Evolutionary conservation across 2,329 filamentous ascomycete genomes (phyloP).

Genomic region (Penicillium sp.): DNA sequence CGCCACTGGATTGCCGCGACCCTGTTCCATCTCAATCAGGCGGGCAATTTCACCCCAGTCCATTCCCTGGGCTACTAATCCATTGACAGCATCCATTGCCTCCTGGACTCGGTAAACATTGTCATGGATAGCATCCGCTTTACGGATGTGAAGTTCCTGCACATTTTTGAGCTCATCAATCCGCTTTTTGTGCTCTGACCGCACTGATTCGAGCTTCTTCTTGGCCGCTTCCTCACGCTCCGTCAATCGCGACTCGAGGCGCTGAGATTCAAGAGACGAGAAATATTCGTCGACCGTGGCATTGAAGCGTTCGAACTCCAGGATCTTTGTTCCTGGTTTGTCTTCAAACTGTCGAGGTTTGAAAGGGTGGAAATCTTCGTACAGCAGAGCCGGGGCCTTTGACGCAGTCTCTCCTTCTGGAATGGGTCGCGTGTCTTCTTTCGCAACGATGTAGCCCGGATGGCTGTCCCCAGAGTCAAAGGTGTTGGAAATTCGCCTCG

Average conservation of each 20-base stretch:
- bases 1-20: slow-evolving; percentile 76
- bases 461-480: slow-evolving; percentile 65
- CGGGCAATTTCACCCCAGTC: slow-evolving; percentile 92
- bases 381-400: slow-evolving; percentile 56
- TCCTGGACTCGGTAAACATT: slow-evolving; percentile 91
- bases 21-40: slow-evolving; percentile 83
- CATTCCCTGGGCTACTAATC: slow-evolving; percentile 89
- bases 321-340: slow-evolving; percentile 62
- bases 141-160: slow-evolving; percentile 79
- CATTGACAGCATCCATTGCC: slow-evolving; percentile 87
- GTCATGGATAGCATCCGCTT: slow-evolving; percentile 84
- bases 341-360: slow-evolving; percentile 73
- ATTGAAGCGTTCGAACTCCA: slow-evolving; percentile 84
- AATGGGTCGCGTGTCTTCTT: slow-evolving; percentile 44
- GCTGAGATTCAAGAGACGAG: slow-evolving; percentile 92
- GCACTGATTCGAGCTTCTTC: slow-evolving; percentile 80
- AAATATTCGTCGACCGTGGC: slow-evolving; percentile 95
- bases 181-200: slow-evolving; percentile 77
- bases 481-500: slow-evolving; percentile 64
- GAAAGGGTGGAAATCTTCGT: slow-evolving; percentile 96
- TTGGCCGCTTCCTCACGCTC: slow-evolving; percentile 80
- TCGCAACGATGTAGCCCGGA: slow-evolving; percentile 87
- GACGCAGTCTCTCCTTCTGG: slow-evolving; percentile 36
- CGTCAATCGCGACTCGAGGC: slow-evolving; percentile 74
- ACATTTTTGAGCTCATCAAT: slow-evolving; percentile 78